Evolutionary conservation across 768 basidiomycete species (phyloP), one percentile per base, ranked within the genome.

Genomic region (Pholiota molesta): DNA sequence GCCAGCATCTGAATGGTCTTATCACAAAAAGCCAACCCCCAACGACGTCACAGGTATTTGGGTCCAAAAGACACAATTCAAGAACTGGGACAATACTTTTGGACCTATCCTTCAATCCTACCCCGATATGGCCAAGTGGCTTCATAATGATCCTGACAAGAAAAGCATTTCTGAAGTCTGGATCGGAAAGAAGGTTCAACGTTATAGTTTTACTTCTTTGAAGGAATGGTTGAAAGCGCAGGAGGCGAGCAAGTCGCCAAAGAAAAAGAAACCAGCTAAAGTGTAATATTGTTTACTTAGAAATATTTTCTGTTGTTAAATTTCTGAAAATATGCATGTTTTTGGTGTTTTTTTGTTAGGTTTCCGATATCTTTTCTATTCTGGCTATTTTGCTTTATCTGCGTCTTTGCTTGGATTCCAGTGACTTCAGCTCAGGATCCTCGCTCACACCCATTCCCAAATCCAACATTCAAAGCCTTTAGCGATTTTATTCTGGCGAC

Each of bases 381-480:
- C 6, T 44, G n/a, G n/a, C 42, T 44, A 7, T 6, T 21, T 16
- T n/a, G 42, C 17, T 44, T 44, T 19, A 16, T 42, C 40, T 42
- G 40, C n/a, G 19, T 16, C 4, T 16, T 44, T n/a, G 16, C 42
- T 37, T 37, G 35, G 35, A 5, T 37, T 37, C 35, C 35, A 2
- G 5, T 14, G 13, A 37, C 35, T 37, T 37, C 2, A 5, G 35
- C 35, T 37, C 35, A 37, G 6, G 5, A 37, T 37, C 6, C 35
- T 10, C 35, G 5, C 2, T 14, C 14, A 13, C 42, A 37, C 5
- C 8, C 58, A 11, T 62, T 60, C 17, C 60, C 59, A 31, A 16
- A 63, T 44, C 60, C 57, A 23, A 29, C 52, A 14, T 66, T 66
- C 52, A 59, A 52, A 26, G 52, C 14, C 9, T 66, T 66, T 37